Conservation (phyloP, 306 rosid species). For the Begonia peltatifolia region DNA sequence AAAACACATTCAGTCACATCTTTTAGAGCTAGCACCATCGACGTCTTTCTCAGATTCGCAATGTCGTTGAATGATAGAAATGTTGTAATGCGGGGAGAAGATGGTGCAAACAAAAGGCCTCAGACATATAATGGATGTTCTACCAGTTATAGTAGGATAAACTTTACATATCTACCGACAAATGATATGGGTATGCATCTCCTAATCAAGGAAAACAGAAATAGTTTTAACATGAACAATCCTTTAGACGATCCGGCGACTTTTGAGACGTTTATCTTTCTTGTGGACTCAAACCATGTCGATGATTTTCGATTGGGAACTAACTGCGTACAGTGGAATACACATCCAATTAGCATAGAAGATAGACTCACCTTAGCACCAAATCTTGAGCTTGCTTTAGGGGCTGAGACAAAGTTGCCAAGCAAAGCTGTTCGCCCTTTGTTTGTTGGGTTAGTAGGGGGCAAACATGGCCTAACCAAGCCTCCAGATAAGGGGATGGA, state of each 20-base stretch:
- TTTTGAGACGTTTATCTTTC: constrained; percentile 57
- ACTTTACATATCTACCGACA: no score
- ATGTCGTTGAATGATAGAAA: constrained; percentile 35
- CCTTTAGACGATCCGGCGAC: constrained; percentile 44
- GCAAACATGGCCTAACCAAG: constrained; percentile 34
- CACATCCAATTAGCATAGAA: constrained; percentile 10
- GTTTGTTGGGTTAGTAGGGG: constrained; percentile 37
- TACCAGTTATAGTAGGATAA: no score
- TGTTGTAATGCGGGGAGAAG: constrained; percentile 17
- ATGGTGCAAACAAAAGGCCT: constrained; percentile 35
- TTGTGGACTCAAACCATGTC: constrained; percentile 26
- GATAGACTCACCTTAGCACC: constrained; percentile 38
- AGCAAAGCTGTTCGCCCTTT: constrained; percentile 56
- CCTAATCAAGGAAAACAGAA: no score
- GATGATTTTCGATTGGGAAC: constrained; percentile 14
- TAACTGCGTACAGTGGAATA: constrained; percentile 17
- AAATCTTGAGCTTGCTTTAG: constrained; percentile 72
- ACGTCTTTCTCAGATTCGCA: constrained; percentile 19
- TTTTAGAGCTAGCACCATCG: constrained; percentile 21
- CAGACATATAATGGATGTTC: constrained; percentile 12
- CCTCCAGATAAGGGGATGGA: constrained; percentile 20
- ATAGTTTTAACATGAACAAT: no score
- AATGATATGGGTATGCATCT: no score
- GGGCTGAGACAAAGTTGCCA: constrained; percentile 52
- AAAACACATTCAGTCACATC: constrained; percentile 16